Evolutionary conservation across 2,329 filamentous ascomycete genomes (phyloP).

Genomic region (Intubia oerlemansii): DNA sequence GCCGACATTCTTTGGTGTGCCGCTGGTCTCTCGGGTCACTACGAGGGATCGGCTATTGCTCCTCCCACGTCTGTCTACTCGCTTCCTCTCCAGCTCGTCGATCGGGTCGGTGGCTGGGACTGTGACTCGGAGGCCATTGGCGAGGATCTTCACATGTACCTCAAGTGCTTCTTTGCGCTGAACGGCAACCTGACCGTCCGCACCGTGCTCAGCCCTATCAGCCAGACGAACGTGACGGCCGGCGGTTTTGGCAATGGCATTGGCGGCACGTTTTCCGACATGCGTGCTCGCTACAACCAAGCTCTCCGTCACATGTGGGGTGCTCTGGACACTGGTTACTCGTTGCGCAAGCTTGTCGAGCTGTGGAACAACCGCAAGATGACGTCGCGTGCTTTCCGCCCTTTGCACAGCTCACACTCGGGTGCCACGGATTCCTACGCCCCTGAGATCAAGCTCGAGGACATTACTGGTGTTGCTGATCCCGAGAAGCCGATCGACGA

Average conservation of each 20-base stretch:
- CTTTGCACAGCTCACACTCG: slow-evolving; percentile 28
- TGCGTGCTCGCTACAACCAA: slow-evolving; percentile 47
- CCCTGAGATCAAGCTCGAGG: slow-evolving; percentile 19
- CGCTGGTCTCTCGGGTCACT: slow-evolving; percentile 48
- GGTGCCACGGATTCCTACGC: slow-evolving; percentile 25
- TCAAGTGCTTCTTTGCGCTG: slow-evolving; percentile 57
- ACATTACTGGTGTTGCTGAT: neutral
- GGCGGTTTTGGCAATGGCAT: slow-evolving; percentile 30
- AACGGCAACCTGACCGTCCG: slow-evolving; percentile 45
- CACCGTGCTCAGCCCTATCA: slow-evolving; percentile 46
- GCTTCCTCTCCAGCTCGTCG: slow-evolving; percentile 41
- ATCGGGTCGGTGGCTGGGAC: slow-evolving; percentile 53
- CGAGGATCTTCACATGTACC: slow-evolving; percentile 58
- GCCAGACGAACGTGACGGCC: slow-evolving; percentile 50
- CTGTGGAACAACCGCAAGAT: slow-evolving; percentile 36
- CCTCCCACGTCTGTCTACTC: slow-evolving; percentile 59
- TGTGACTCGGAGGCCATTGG: slow-evolving; percentile 49
- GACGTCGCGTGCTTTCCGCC: slow-evolving; percentile 30
- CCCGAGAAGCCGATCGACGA: slow-evolving; percentile 21
- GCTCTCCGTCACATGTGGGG: slow-evolving; percentile 61
- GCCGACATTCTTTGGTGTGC: slow-evolving; percentile 54
- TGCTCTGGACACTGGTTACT: slow-evolving; percentile 45
- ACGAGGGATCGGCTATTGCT: slow-evolving; percentile 38
- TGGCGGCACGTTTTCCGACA: slow-evolving; percentile 31
- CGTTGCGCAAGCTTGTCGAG: slow-evolving; percentile 33